Evolutionary conservation across 208 protist genomes (phyloP), one percentile per base, ranked within the genome.

Genomic region (Strigomonas culicis): DNA sequence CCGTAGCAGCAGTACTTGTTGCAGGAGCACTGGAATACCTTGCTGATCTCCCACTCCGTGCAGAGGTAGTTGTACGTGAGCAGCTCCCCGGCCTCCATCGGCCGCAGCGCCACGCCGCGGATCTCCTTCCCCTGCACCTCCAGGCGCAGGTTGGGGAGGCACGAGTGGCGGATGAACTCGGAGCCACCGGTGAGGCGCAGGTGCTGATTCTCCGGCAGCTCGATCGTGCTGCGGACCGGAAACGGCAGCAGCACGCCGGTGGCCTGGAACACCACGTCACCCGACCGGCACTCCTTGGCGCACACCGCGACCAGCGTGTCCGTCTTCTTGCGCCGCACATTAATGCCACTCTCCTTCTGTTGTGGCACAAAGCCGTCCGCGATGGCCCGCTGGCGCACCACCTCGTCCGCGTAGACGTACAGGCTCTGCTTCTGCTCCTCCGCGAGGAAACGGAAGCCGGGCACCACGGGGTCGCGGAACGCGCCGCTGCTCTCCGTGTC

Each of bases 61-160:
- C 78, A 89, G 32, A 95, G 75, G 69, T 92, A 95, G 70, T 95
- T 93, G 80, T 73, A 93, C 32, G 87, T 90, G 31, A 95, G 71
- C 59, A 67, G 66, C 70, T 95, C 90, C 24, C 79, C 78, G 21
- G 66, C 64, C 57, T 86, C 81, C 55, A 95, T 95, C 50, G 68
- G 58, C 28, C 90, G 90, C 4, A 90, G 69, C 21, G 90, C 84
- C 21, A 92, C 61, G 60, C 80, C 90, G 66, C 78, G 81, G 47
- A 93, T 79, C 36, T 34, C 60, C n/a, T 76, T 70, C 30, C 75
- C 84, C 19, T 77, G 64, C 58, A 95, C 84, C 63, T 91, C 84
- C 28, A 95, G 74, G 4, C 70, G 71, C 51, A 93, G 55, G 65
- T 93, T 95, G n/a, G 90, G 90, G 50, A 87, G 63, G 67, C 90